Conservation (phyloP, 2,329 filamentous ascomycete species). For the Scleromitrula shiraiana region DNA sequence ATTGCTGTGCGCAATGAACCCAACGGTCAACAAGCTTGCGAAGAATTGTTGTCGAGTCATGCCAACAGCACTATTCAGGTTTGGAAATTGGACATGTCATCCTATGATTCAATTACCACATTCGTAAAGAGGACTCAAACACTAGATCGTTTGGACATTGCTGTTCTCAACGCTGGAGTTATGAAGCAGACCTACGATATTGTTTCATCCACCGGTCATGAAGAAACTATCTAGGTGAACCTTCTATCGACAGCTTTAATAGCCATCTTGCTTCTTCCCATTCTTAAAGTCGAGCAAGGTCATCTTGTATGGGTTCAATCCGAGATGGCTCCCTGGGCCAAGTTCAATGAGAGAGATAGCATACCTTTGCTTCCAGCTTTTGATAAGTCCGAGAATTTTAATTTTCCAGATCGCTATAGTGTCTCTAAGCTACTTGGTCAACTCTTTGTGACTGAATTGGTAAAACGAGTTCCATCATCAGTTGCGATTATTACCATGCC, state of each 20-base stretch:
- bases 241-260: conserved; percentile 22
- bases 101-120: conserved; percentile 36
- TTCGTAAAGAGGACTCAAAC: conserved; percentile 33
- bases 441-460: conserved; percentile 10
- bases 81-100: conserved; percentile 41
- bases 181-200: not conserved
- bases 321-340: not conserved
- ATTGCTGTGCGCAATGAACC: conserved; percentile 37
- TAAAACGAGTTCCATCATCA: conserved; percentile 4
- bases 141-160: conserved; percentile 34
- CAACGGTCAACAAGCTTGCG: conserved; percentile 37
- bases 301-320: not conserved
- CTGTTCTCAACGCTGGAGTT: conserved; percentile 38
- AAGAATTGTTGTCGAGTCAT: conserved; percentile 22
- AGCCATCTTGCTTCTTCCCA: conserved; percentile 19
- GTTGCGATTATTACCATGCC: conserved; percentile 8
- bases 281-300: conserved; percentile 21
- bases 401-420: conserved; percentile 1
- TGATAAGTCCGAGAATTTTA: conserved; percentile 2
- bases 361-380: conserved; percentile 1
- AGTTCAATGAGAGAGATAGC: not conserved
- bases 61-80: conserved; percentile 36
- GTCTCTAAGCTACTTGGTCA: conserved; percentile 12
- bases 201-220: conserved; percentile 30
- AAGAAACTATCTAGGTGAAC: conserved; percentile 33